Evolutionary conservation across 2,329 filamentous ascomycete genomes (phyloP), one percentile per base, ranked within the genome.

Genomic region (Colletotrichum lentis): DNA sequence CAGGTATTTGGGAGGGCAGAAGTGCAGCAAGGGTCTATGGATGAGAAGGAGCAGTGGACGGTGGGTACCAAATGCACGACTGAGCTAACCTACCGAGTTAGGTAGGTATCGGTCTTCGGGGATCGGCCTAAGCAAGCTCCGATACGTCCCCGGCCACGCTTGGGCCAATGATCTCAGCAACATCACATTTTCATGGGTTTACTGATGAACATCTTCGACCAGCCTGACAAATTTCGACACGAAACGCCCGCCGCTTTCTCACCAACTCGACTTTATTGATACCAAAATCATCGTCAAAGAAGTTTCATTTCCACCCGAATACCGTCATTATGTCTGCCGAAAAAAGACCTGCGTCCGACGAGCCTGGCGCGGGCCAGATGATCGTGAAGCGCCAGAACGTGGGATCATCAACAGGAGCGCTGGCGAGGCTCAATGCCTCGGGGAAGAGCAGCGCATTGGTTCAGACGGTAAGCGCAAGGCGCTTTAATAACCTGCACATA

Each of bases 371-470:
- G 27, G 89, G 90, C 56, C 92, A 97, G 79, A 86, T 95, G 73
- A 88, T 94, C 46, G 91, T 98, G 70, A 99, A 98, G 84, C 87
- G 95, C 77, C 94, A 95, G 78, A 97, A 96, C 77, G 79, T 88
- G 52, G 84, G 83, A 70, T 79, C 76, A 24, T 82, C 81, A 18
- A 81, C 78, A 69, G 81, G 82, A 65, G 82, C 81, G 22, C 78
- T 86, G 62, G 82, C 84, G 39, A 81, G 83, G 37, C 79, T 84
- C 71, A 84, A 86, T 79, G 85, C 81, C 53, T 80, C 81, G 18
- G 81, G 79, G 35, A 80, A 74, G 14, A 78, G 76, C 69, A 75
- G 75, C 72, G 82, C 84, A 0, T 73, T 88, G 52, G 77, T 86
- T 0, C 85, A 87, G 72, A 79, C 81, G 27, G 86, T 87, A 79